Conservation (phyloP, 169 alveolate genomes). For the Eimeria praecox region DNA sequence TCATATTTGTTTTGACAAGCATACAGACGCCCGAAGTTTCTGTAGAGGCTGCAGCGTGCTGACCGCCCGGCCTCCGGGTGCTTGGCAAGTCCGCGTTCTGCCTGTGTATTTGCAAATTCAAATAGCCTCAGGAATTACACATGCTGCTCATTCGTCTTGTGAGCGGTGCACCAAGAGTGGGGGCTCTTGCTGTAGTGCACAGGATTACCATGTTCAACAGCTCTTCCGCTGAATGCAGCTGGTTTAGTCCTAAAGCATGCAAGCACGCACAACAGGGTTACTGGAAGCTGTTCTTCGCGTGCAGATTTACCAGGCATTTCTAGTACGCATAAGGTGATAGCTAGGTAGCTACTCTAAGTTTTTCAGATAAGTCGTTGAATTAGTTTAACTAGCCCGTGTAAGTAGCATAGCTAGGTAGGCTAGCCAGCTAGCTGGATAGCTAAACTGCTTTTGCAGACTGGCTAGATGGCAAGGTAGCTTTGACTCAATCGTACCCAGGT, state of each 20-base stretch:
- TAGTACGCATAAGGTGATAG: background rate
- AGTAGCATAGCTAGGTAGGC: background rate
- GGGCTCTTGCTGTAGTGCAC: background rate
- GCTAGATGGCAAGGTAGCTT: too few species aligned
- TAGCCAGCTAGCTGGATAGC: background rate
- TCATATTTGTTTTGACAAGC: slow-evolving; percentile 82
- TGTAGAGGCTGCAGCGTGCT: slow-evolving; percentile 82
- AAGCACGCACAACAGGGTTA: background rate
- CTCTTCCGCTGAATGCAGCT: slow-evolving; percentile 77
- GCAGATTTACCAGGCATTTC: background rate
- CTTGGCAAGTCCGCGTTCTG: slow-evolving; percentile 84
- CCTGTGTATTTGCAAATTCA: slow-evolving; percentile 32
- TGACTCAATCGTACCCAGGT: slow-evolving; percentile 56
- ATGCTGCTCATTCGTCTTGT: too few species aligned
- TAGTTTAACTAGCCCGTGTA: too few species aligned
- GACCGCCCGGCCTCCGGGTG: slow-evolving; percentile 79
- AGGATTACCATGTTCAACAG: slow-evolving; percentile 58
- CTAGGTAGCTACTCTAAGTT: background rate
- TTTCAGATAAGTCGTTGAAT: background rate
- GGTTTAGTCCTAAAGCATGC: slow-evolving; percentile 36
- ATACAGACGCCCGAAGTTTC: slow-evolving; percentile 85
- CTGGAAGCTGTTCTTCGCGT: too few species aligned
- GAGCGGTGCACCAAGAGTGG: background rate
- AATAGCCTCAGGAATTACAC: background rate
- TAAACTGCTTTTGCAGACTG: background rate